phyloP scores from a whole-genome alignment of 73 alveolate species.

The Paramecium biaurelia region DNA sequence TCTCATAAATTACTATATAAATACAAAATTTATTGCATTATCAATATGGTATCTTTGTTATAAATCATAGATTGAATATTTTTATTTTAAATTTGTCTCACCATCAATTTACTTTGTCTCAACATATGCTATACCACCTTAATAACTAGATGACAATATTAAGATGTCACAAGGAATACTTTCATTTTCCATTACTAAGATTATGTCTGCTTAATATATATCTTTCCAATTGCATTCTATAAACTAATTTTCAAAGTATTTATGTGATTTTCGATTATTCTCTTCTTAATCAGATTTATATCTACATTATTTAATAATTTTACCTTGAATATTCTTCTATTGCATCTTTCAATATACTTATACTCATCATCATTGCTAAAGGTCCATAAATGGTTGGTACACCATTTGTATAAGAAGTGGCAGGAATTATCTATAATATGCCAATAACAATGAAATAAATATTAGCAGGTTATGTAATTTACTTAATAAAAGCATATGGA shows the following conservation, averaged over 20 bases:
- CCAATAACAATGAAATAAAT: constrained; percentile 74
- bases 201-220: constrained; percentile 34
- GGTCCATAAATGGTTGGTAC: constrained; percentile 56
- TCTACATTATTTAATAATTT: not conserved
- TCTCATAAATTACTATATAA: constrained; percentile 24
- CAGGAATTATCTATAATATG: constrained; percentile 67
- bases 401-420: constrained; percentile 62
- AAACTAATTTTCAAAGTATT: not conserved
- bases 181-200: constrained; percentile 64
- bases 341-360: constrained; percentile 88
- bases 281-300: constrained; percentile 83
- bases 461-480: constrained; percentile 77
- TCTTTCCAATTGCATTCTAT: not conserved
- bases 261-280: constrained; percentile 67
- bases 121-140: constrained; percentile 67
- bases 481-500: constrained; percentile 74
- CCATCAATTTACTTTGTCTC: constrained; percentile 94
- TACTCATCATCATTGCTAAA: constrained; percentile 77
- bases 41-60: not conserved
- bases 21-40: constrained; percentile 24
- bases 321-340: constrained; percentile 93
- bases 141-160: constrained; percentile 51
- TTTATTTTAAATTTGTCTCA: constrained; percentile 88
- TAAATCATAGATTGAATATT: constrained; percentile 48
- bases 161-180: constrained; percentile 78